Base-by-base conservation (phyloP, 345 rosid genomes). In the Cochlearia excelsa region DNA sequence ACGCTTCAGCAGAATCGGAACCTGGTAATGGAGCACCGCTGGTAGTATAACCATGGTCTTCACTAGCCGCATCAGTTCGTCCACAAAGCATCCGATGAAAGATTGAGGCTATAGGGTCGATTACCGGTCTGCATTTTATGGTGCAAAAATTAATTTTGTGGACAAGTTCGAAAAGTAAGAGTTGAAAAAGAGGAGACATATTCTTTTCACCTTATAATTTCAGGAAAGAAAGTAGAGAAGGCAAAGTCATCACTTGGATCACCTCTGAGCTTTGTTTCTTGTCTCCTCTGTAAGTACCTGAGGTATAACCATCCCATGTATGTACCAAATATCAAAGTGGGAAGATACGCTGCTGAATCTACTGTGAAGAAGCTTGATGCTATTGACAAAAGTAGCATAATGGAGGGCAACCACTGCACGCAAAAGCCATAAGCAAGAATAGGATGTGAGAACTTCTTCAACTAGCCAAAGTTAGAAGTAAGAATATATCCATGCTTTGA, bases 241-340 rank as follows among this genome's bases (percentile, higher is more conserved):
- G 95, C 74, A 76, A 94, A 94, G 69, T 94, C 99, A 59, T 87
- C 95, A 71, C 85, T 90, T 33, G 95, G 92, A 67, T 94, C 97
- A 35, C 99, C 99, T 79, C 82, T 84, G 50, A 81, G 80, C 75
- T 85, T 94, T 29, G 90, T 80, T 77, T 90, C 90, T 56, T 92
- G 87, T 70, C 80, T 90, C 77, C 73, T 83, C 73, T 90, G 99
- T 27, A 81, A 65, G 74, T 87, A 90, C 71, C 99, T 85, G 58
- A 90, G 86, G 81, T 90, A 94, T 70, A 90, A 69, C 97, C 99
- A 94, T 59, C 97, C 85, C 66, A 71, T 69, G 68, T 94, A 90
- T 53, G 96, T 85, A 48, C 97, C 99, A 66, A 90, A 85, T 78
- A 90, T 81, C 56, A 90, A 69, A 50, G 90, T 82, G 35, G 99